Conservation (phyloP, 768 basidiomycete species). For the button mushroom (Agaricus bisporus) region DNA sequence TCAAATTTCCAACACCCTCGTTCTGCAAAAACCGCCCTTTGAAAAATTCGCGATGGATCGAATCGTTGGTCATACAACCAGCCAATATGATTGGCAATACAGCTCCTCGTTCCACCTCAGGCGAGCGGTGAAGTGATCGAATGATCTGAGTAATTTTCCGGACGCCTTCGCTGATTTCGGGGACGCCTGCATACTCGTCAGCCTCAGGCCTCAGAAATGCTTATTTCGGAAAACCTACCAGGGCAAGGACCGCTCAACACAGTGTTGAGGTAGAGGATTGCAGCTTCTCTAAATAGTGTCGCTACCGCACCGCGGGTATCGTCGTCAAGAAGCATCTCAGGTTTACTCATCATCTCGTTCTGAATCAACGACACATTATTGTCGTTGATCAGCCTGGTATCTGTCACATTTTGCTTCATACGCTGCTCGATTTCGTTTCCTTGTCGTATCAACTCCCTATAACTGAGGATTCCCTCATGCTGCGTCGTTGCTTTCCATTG, state of each 20-base stretch:
- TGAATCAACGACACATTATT: constrained; percentile 24
- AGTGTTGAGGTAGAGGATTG: constrained; percentile 63
- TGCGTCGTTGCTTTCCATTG: constrained; percentile 69
- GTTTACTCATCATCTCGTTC: constrained; percentile 22
- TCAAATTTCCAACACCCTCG: constrained; percentile 52
- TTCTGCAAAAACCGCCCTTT: constrained; percentile 51
- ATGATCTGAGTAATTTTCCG: constrained; percentile 50
- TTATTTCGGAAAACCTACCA: constrained; percentile 35
- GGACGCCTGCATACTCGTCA: constrained; percentile 42
- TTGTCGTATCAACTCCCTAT: constrained; percentile 68
- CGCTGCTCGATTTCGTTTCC: constrained; percentile 67
- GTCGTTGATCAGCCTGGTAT: constrained; percentile 26
- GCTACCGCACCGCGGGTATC: constrained; percentile 44
- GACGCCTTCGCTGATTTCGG: constrained; percentile 60
- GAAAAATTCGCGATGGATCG: constrained; percentile 48
- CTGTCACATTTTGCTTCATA: constrained; percentile 39
- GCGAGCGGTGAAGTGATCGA: constrained; percentile 46
- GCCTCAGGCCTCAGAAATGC: background rate
- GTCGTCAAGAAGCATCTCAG: constrained; percentile 27
- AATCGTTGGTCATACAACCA: constrained; percentile 69
- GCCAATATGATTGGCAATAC: constrained; percentile 72
- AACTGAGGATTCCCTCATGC: constrained; percentile 61
- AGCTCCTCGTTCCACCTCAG: constrained; percentile 57
- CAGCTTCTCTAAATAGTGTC: constrained; percentile 60
- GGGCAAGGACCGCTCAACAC: constrained; percentile 64